phyloP scores from a whole-genome alignment of 2,329 filamentous ascomycete species.

The Penicillium capsulatum region DNA sequence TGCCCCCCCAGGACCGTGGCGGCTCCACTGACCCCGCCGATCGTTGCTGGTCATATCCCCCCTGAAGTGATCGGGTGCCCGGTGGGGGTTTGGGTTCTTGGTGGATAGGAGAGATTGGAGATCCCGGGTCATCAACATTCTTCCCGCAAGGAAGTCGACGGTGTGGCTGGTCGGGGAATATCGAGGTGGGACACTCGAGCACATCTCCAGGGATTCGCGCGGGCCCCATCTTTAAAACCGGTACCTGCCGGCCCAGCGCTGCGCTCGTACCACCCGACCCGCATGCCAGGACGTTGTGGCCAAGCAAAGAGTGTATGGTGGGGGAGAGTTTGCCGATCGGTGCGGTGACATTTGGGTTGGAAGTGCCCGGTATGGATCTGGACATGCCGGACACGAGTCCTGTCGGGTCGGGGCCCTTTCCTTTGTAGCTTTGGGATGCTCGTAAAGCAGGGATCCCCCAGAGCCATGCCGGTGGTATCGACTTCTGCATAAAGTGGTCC shows the following conservation, averaged over 20 bases:
- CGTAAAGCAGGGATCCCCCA: no score
- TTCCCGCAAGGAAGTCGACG: not conserved
- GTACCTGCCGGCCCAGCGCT: conserved; percentile 8
- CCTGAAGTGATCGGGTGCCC: conserved; percentile 1
- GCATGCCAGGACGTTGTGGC: conserved; percentile 19
- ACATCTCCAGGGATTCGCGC: conserved; percentile 1
- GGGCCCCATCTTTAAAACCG: conserved; percentile 4
- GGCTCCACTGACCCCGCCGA: conserved; percentile 11
- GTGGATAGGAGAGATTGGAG: not conserved
- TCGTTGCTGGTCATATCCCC: conserved; percentile 13
- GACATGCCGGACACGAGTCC: not conserved
- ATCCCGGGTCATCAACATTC: not conserved
- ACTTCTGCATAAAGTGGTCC: no score
- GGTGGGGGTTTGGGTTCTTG: not conserved
- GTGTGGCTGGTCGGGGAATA: conserved; percentile 12
- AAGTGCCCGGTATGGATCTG: not conserved
- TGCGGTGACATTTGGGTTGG: not conserved
- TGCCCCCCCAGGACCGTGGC: conserved; percentile 1
- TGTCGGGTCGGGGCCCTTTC: no score
- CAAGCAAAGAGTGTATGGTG: conserved; percentile 14
- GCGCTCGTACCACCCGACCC: conserved; percentile 21
- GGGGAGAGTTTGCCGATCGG: conserved; percentile 19
- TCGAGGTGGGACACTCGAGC: conserved; percentile 14
- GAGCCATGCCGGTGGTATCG: no score
- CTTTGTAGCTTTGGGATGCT: no score